These are phyloP conservation scores for Neurospora sp. DNA, from an alignment of 495 filamentous ascomycete species.

Conservation along the genomic window DNA sequence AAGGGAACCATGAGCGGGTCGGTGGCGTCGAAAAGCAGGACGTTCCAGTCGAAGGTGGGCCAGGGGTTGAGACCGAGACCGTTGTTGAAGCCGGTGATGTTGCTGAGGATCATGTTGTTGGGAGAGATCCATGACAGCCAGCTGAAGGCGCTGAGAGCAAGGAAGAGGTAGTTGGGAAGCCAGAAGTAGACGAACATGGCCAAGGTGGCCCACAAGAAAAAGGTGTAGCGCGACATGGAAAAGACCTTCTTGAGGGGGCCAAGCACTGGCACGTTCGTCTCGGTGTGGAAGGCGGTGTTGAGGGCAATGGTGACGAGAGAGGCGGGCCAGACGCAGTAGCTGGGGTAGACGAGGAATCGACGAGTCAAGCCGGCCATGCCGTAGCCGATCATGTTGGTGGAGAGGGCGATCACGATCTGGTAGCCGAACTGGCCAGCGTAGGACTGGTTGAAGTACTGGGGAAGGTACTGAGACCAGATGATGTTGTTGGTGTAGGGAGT, in stretches of 20 bases:
- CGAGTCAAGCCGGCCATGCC: conserved; percentile 41
- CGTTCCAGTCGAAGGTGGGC: conserved; percentile 32
- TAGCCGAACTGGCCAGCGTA: conserved; percentile 25
- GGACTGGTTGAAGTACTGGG: conserved; percentile 25
- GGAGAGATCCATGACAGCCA: conserved; percentile 26
- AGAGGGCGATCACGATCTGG: conserved; percentile 30
- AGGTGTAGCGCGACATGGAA: conserved; percentile 22
- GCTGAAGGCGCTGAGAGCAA: conserved; percentile 15
- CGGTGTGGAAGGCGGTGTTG: conserved; percentile 27
- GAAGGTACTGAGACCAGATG: conserved; percentile 33
- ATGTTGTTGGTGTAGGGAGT: conserved; percentile 27
- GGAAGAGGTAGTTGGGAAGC: conserved; percentile 20
- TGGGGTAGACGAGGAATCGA: conserved; percentile 43
- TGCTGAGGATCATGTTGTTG: conserved; percentile 20
- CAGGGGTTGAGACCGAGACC: conserved; percentile 29
- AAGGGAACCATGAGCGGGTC: conserved; percentile 32
- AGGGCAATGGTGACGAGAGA: conserved; percentile 31
- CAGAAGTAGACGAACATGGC: conserved; percentile 22
- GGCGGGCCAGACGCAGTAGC: conserved; percentile 31
- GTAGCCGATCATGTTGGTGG: conserved; percentile 39
- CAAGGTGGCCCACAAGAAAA: conserved; percentile 15
- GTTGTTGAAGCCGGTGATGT: conserved; percentile 24
- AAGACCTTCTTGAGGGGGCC: conserved; percentile 22
- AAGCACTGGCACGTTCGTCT: conserved; percentile 17
- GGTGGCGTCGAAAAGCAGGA: conserved; percentile 13